phyloP scores from a whole-genome alignment of 371 early-diverging fungal species.

The Mortierella sp. region DNA sequence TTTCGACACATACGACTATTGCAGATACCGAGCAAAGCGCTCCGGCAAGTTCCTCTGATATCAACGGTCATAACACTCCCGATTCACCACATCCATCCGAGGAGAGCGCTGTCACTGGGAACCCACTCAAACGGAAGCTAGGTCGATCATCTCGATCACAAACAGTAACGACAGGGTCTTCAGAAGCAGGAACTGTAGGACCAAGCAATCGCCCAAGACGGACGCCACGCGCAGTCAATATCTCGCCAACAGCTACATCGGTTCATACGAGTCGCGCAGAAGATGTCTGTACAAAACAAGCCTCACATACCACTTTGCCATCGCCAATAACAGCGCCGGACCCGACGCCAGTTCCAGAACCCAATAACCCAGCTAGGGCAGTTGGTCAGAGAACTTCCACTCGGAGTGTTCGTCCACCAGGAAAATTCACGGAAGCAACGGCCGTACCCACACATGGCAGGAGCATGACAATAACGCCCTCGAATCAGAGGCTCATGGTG shows the following conservation, averaged over 20 bases:
- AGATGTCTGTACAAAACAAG: background rate
- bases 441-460: background rate
- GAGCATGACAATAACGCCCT: constrained; percentile 21
- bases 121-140: constrained; percentile 30
- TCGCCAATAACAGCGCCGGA: background rate
- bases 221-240: constrained; percentile 19
- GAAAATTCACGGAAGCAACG: constrained; percentile 12
- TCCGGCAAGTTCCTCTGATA: background rate
- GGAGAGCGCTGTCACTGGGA: background rate
- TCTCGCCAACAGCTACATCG: constrained; percentile 13
- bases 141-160: constrained; percentile 33
- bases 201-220: constrained; percentile 25
- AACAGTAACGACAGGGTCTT: background rate
- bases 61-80: background rate
- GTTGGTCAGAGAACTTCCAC: constrained; percentile 32
- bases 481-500: constrained; percentile 36
- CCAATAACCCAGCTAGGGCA: background rate
- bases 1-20: background rate
- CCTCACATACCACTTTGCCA: background rate
- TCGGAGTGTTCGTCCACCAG: constrained; percentile 33
- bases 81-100: background rate
- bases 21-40: background rate
- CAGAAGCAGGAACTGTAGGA: background rate
- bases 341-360: constrained; percentile 6
- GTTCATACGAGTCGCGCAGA: background rate